phyloP scores from a whole-genome alignment of 768 basidiomycete genomes.

The Leucosporidium yakuticum region DNA sequence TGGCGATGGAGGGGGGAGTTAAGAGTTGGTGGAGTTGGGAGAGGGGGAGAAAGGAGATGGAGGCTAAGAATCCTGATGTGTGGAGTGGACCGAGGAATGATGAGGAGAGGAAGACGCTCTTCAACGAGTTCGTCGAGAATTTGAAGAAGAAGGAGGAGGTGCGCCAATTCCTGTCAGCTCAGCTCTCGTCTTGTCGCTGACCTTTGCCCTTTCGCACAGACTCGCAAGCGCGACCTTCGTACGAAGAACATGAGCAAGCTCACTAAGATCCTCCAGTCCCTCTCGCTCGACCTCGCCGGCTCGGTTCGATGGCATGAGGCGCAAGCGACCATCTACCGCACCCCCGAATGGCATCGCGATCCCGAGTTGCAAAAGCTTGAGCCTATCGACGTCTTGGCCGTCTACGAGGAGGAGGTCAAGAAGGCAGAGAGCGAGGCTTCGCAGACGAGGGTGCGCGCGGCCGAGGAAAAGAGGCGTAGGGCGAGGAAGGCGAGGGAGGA shows the following conservation, averaged over 20 bases:
- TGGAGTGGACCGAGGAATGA: conserved; percentile 66
- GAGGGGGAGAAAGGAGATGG: conserved; percentile 60
- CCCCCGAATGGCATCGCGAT: conserved; percentile 72
- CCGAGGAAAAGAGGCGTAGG: conserved; percentile 74
- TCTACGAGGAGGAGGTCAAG: conserved; percentile 89
- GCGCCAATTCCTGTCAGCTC: conserved; percentile 38
- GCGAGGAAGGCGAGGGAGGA: conserved; percentile 87
- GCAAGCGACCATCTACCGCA: conserved; percentile 65
- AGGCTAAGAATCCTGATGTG: conserved; percentile 50
- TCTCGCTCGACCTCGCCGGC: conserved; percentile 77
- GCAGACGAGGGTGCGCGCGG: conserved; percentile 68
- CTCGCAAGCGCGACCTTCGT: conserved; percentile 70
- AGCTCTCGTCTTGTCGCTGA: not conserved
- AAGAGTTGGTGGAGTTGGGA: conserved; percentile 40
- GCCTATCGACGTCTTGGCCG: conserved; percentile 80
- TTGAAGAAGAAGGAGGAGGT: conserved; percentile 85
- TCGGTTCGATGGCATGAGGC: conserved; percentile 80
- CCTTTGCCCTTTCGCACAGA: conserved; percentile 47
- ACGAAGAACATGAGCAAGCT: conserved; percentile 61
- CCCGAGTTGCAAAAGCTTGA: conserved; percentile 73
- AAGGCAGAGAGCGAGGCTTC: conserved; percentile 87
- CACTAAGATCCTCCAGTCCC: conserved; percentile 72
- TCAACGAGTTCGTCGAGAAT: conserved; percentile 84
- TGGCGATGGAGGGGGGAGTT: conserved; percentile 73
- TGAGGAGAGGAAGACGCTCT: conserved; percentile 75